These are phyloP conservation scores for Sporothrix globosa DNA, from an alignment of 2,329 filamentous ascomycete species.

Conservation along the genomic window DNA sequence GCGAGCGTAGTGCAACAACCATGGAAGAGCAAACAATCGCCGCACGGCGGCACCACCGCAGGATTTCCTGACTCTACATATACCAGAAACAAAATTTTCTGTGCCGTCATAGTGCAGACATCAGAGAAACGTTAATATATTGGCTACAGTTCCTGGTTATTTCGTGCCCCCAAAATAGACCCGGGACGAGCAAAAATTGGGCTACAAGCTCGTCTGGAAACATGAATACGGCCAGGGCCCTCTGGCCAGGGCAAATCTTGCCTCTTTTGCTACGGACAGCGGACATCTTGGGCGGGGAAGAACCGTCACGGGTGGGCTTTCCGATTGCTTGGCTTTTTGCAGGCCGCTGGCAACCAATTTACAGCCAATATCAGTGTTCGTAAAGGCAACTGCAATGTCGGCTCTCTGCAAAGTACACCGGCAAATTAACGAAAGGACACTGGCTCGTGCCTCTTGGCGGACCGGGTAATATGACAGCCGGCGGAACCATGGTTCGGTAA, in stretches of 20 bases:
- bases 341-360: neutral
- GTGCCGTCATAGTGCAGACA: neutral
- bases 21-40: neutral
- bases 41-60: no score
- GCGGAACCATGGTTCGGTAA: neutral
- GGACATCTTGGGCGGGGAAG: neutral
- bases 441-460: neutral
- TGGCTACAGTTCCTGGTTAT: neutral
- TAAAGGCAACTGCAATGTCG: neutral
- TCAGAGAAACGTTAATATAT: neutral
- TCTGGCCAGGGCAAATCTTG: neutral
- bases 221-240: no score
- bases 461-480: neutral
- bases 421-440: neutral
- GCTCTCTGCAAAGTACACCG: neutral
- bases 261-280: neutral
- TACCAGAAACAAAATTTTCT: neutral
- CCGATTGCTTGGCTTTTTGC: no score
- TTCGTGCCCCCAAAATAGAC: neutral
- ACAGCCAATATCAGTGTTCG: neutral
- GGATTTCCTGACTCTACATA: neutral
- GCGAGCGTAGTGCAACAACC: neutral
- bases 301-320: conserved; percentile 14
- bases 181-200: neutral
- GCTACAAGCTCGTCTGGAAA: no score